Base-by-base conservation (phyloP, 441 rosid species). In the Pelargonium fulgidum region DNA sequence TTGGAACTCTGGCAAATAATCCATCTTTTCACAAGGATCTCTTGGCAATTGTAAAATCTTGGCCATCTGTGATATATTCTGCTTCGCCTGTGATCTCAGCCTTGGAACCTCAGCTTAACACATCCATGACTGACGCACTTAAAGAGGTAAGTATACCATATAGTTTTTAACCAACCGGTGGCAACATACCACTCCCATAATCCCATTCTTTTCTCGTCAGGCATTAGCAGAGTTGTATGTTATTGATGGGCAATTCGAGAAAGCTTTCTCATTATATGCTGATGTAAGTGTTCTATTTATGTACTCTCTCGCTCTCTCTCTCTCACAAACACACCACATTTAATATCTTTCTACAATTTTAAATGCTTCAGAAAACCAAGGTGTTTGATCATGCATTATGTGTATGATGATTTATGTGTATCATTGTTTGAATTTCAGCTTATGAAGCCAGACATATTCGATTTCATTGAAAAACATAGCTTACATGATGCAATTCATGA, bases 1-100 rank as follows among this genome's bases (percentile, higher is more conserved):
- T 95, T 65, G 98, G 89, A 70, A 97, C 99, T 64, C 78, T 95
- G 77, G 99, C 99, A 56, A 95, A 96, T 75, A 92, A 89, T 82
- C 84, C 93, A 12, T 84, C 86, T 56, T 86, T 79, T 77, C 97
- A 92, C 73, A 84, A 77, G 80, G 92, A 91, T 79, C 92, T 95
- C 68, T 76, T 95, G 74, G 83, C 96, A 77, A 89, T 96, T 67
- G 92, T 95, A 66, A 95, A 89, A 82, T 87, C 90, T 73, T 95
- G 99, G 99, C 99, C 99, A 22, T 79, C 85, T 78, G 76, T 79
- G 69, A 77, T 92, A 72, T 95, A 91, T 85, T 89, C 96, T 71
- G 83, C 91, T 64, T 82, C 85, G 81, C 92, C 96, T 73, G 89
- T 95, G 73, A 92, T 95, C 72, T 85, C 98, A 73, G 98, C 97